Evolutionary conservation across 345 rosid genomes (phyloP).

Genomic region (Acer campestre): DNA sequence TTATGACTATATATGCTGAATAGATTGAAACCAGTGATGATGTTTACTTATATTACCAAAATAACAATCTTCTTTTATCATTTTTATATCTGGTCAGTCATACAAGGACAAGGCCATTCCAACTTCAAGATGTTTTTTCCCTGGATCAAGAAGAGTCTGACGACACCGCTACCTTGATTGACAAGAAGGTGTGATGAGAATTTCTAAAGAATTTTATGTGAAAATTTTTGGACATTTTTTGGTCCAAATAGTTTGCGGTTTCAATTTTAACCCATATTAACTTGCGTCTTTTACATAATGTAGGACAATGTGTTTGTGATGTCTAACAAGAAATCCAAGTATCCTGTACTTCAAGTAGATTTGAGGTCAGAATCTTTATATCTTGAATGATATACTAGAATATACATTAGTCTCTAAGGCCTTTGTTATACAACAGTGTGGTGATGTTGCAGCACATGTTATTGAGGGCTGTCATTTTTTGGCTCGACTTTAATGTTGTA

Average conservation of each 20-base stretch:
- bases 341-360: slow-evolving; percentile 97
- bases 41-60: not conserved
- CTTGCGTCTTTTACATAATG: slow-evolving; percentile 22
- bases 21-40: not conserved
- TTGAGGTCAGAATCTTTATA: slow-evolving; percentile 54
- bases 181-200: slow-evolving; percentile 67
- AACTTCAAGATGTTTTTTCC: slow-evolving; percentile 89
- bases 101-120: slow-evolving; percentile 82
- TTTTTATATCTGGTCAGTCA: slow-evolving; percentile 40
- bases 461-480: not conserved
- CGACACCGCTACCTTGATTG: slow-evolving; percentile 82
- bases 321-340: slow-evolving; percentile 99
- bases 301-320: slow-evolving; percentile 96
- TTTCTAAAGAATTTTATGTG: not conserved
- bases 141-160: slow-evolving; percentile 95
- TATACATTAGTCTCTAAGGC: not conserved
- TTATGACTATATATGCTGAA: not conserved
- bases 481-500: slow-evolving; percentile 4
- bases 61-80: slow-evolving; percentile 1
- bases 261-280: slow-evolving; percentile 13
- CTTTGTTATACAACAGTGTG: not conserved
- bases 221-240: slow-evolving; percentile 4
- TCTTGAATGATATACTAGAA: not conserved
- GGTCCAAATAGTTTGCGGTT: slow-evolving; percentile 8
- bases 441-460: not conserved